Evolutionary conservation across 805 yeast species (phyloP), one percentile per base, ranked within the genome.

Genomic region (Starmerella vitae): DNA sequence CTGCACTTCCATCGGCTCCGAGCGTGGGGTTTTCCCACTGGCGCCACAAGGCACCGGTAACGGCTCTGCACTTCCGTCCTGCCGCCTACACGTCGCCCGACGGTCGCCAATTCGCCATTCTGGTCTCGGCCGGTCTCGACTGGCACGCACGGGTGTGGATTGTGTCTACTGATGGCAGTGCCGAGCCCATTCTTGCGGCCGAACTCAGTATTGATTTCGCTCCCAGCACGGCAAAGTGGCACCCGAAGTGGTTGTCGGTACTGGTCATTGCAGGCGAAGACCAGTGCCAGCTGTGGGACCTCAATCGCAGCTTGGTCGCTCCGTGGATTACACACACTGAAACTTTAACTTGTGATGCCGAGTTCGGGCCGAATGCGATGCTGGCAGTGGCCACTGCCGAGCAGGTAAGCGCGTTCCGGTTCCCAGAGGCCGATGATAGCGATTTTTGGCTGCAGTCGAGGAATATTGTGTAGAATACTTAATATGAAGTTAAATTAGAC

Each of bases 121-220:
- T 47, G 22, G 18, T 38, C 6, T 45, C 49, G 26, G 41, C 39
- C n/a, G 50, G 43, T 3, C 34, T 39, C 18, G 50, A 47, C 35
- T 47, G 48, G 49, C 15, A 30, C 8, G 14, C 45, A 27, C 26
- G 37, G 14, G 14, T 42, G 17, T 47, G 50, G 50, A 21, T n/a
- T 9, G 42, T 46, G 10, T 39, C 46, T 5, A 24, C 27, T n/a
- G 40, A 28, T 12, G 49, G 35, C 34, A 7, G n/a, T 14, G 31
- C 15, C 20, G 14, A 29, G 20, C 42, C 37, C 2, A n/a, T 19
- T 2, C 25, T 21, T 10, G 26, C 26, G 26, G 31, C 18, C 4
- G 24, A 30, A 19, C 10, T 47, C 22, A 17, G 21, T 5, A 26
- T 39, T 8, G 45, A 39, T 31, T 37, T 20, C 25, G 36, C 41